Conservation (phyloP, 306 rosid genomes). For the Quercus gilva region DNA sequence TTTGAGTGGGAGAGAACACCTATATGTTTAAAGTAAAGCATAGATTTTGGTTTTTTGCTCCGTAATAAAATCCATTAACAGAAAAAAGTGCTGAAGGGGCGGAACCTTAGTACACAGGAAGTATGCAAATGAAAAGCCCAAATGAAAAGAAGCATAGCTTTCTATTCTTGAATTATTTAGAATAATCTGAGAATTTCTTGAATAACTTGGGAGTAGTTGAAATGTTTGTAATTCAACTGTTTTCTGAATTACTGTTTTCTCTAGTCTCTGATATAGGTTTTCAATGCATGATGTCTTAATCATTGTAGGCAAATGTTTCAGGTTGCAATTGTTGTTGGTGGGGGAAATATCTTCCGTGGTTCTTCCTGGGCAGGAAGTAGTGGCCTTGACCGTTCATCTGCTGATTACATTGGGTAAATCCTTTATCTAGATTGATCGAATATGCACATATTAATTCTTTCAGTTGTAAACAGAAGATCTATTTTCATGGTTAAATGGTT, state of each 20-base stretch:
- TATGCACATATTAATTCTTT: background rate
- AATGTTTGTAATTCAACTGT: background rate
- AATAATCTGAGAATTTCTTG: background rate
- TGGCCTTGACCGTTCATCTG: conserved; percentile 95
- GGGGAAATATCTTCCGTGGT: conserved; percentile 97
- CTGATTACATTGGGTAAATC: conserved; percentile 89
- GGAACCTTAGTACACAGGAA: too few relatives aligned
- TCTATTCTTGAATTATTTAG: background rate
- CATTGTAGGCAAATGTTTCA: conserved; percentile 43
- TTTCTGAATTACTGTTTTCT: background rate
- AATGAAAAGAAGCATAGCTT: background rate
- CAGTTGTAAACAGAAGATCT: background rate
- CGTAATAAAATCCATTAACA: too few relatives aligned
- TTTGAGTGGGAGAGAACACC: background rate
- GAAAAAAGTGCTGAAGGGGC: too few relatives aligned
- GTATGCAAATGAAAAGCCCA: too few relatives aligned
- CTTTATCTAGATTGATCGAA: conserved; percentile 2
- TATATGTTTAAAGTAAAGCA: background rate
- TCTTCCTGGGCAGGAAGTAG: conserved; percentile 87
- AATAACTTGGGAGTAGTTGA: background rate
- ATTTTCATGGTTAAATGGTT: background rate
- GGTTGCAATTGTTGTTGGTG: conserved; percentile 98
- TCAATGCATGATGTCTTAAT: background rate
- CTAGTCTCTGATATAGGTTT: background rate
- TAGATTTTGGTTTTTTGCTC: too few relatives aligned